Base-by-base conservation (phyloP, 352 stramenopile genomes). In the Phytophthora cryptogea region DNA sequence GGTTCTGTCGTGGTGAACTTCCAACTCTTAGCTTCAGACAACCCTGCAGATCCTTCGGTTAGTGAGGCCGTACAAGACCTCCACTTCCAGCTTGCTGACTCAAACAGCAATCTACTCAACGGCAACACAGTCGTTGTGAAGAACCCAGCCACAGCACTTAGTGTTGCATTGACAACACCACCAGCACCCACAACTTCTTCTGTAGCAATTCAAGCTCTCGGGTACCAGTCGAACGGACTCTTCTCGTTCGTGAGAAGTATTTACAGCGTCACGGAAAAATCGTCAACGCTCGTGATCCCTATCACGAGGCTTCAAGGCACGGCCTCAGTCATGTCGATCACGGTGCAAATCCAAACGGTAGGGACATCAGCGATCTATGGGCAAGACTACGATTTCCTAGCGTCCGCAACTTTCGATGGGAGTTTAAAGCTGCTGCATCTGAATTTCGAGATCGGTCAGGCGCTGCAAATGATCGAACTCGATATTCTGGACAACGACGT, bases 1-100 rank as follows among this genome's bases (percentile, higher is more conserved):
- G 83, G 83, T 5, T 92, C 80, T 0, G 77, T 92, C 4, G 67
- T 90, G 32, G 83, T 92, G 9, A 75, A 78, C 5, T 92, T 92
- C 50, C 51, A 80, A 36, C 50, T 92, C 13, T 20, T 85, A 13
- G 55, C 80, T 4, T 89, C 79, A 0, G 49, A 78, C 11, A 83
- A 73, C 27, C 39, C 72, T 9, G 83, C 68, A 0, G 78, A 90
- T 30, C 57, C 64, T 8, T 68, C 83, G 2, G 78, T 84, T n/a
- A 54, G 51, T 9, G 78, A 92, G 32, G 41, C 73, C 2, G 26
- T 90, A 7, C 36, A 66, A 16, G 63, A 84, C 36, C 61, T 92
- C 6, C 52, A 77, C 3, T 59, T 7, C 0, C 78, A 92, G 43
- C 42, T 92, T 1, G 14, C 50, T 0, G 59, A 88, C 33, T 49